Evolutionary conservation across 257 asterid genomes (phyloP), one percentile per base, ranked within the genome.

Genomic region (Eustoma russellianum): DNA sequence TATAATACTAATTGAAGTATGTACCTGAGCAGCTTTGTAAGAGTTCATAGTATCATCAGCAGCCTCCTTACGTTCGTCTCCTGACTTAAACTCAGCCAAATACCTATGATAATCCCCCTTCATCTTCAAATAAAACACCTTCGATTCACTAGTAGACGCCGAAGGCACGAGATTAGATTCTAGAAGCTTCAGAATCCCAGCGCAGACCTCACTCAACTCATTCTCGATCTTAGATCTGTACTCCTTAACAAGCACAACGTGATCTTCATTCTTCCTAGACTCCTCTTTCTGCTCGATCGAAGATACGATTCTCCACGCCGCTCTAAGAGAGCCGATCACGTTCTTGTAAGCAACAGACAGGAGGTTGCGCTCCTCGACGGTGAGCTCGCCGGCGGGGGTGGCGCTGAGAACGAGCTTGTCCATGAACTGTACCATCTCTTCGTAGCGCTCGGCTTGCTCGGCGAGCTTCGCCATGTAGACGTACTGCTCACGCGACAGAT

Each of bases 51-150:
- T 69, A 53, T 58, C 58, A 52, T 69, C 74, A 30, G 74, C 74
- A 47, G 74, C 74, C 50, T 68, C 74, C 46, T 68, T 68, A 57
- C 69, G 63, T 58, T 63, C 69, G 2, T 65, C 58, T 34, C 66
- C 69, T 43, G 69, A 56, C 57, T 62, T 68, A 48, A 68, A 68
- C 60, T 68, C 74, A 30, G 74, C 74, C 33, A 68, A 13, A 30
- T 63, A 62, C 60, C 69, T 62, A 18, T 68, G 69, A 34, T 62
- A 63, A 35, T 68, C 74, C 17, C 74, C 74, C 47, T 68, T 68
- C 74, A 68, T 68, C 60, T 68, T 68, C 65, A 68, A 52, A 68
- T 63, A 68, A 41, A 68, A 68, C 34, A 68, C 74, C 50, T 63
- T 68, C n/a, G 74, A 68, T 59, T 68, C 74, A 2, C 62, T 61